These are phyloP conservation scores for Aquilaria malaccensis DNA, from an alignment of 345 rosid species.

Conservation along the genomic window DNA sequence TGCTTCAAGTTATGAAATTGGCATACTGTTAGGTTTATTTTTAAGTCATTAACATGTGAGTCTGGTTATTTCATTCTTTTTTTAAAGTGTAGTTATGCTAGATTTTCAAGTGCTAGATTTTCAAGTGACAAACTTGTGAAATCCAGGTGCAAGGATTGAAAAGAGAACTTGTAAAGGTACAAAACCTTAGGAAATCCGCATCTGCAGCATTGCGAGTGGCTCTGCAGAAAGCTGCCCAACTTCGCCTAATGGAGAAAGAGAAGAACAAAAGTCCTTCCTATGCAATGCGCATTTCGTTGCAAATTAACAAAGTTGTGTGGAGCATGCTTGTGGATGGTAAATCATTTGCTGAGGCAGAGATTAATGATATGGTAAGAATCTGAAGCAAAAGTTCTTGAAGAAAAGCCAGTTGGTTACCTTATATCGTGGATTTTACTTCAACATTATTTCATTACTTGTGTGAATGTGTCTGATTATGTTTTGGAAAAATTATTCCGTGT, in stretches of 20 bases:
- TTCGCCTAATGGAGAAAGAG: constrained; percentile 88
- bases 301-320: constrained; percentile 91
- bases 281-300: constrained; percentile 95
- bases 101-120: background rate
- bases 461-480: constrained; percentile 9
- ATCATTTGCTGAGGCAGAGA: constrained; percentile 99
- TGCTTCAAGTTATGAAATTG: background rate
- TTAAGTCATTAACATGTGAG: background rate
- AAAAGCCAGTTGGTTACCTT: background rate
- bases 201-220: constrained; percentile 69
- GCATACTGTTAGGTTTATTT: no score
- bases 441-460: no score
- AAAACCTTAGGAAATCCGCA: constrained; percentile 71
- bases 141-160: constrained; percentile 78
- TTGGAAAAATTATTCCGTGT: constrained; percentile 8
- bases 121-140: constrained; percentile 4
- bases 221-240: constrained; percentile 90
- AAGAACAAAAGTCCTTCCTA: constrained; percentile 96
- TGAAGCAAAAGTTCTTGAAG: constrained; percentile 7
- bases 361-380: constrained; percentile 91
- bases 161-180: constrained; percentile 68
- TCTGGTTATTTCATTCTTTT: background rate
- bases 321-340: constrained; percentile 96
- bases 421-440: background rate
- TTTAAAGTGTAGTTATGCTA: background rate